Evolutionary conservation across 306 rosid genomes (phyloP).

Genomic region (Lathyrus tuberosus): DNA sequence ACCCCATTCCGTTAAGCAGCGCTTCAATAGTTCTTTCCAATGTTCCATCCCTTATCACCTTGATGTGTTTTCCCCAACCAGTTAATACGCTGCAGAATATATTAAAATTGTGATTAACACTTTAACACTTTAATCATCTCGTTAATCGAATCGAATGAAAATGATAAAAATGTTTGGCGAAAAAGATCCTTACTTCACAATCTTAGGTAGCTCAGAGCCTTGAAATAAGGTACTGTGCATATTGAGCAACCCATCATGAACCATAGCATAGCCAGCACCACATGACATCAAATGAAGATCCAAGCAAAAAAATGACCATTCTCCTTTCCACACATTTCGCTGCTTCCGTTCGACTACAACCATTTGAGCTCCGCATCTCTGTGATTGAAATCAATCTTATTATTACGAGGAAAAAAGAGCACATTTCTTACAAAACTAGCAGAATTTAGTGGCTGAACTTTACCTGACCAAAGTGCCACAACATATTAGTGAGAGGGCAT

Average conservation of each 20-base stretch:
- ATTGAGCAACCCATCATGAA: slow-evolving; percentile 82
- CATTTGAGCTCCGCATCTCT: slow-evolving; percentile 90
- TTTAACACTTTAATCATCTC: slow-evolving; percentile 2
- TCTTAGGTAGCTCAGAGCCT: slow-evolving; percentile 70
- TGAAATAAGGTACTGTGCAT: slow-evolving; percentile 59
- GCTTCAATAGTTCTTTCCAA: slow-evolving; percentile 72
- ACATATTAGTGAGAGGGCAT: slow-evolving; percentile 94
- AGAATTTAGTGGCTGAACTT: slow-evolving; percentile 19
- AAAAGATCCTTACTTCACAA: slow-evolving; percentile 57
- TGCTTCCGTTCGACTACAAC: slow-evolving; percentile 83
- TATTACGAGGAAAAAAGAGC: background rate
- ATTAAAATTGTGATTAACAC: slow-evolving; percentile 1
- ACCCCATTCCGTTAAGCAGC: slow-evolving; percentile 69
- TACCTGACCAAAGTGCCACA: slow-evolving; percentile 98
- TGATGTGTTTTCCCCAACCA: slow-evolving; percentile 98
- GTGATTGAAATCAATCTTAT: slow-evolving; percentile 6
- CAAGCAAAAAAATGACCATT: slow-evolving; percentile 73
- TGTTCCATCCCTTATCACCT: slow-evolving; percentile 76
- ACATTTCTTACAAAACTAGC: background rate
- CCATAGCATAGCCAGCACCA: slow-evolving; percentile 96
- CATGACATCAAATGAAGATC: slow-evolving; percentile 93
- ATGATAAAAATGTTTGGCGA: slow-evolving; percentile 1
- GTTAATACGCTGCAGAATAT: slow-evolving; percentile 72
- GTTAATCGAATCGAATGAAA: slow-evolving; percentile 10
- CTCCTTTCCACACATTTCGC: slow-evolving; percentile 80